Percentiles rank a stretch among this genome's conserved stretches.
Evolutionary conservation across 225 moss, liverwort and hornwort genomes (phyloP).

Genomic region (Lunularia cruciata): DNA sequence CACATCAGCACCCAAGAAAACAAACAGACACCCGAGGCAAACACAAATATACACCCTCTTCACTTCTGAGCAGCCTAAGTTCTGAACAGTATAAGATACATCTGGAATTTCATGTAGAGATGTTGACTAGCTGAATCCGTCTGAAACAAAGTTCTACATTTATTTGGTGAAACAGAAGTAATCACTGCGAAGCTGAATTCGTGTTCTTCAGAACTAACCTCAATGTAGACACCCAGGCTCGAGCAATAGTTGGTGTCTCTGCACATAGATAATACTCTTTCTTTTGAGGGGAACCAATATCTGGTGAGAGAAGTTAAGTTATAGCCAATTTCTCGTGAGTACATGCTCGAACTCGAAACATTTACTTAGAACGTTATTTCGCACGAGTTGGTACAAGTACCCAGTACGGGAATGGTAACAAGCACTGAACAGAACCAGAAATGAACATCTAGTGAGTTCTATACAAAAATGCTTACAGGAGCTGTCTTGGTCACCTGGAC

Average conservation of each 20-base stretch:
- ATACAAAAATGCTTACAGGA: neutral
- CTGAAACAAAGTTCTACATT: too few species aligned
- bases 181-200: too few species aligned
- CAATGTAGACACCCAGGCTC: slow-evolving; percentile 95
- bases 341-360: neutral
- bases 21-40: neutral
- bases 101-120: too few species aligned
- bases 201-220: slow-evolving; percentile 63
- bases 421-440: too few species aligned
- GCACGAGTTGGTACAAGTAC: too few species aligned
- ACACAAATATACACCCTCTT: neutral
- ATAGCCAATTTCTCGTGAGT: neutral
- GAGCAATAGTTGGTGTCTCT: slow-evolving; percentile 81
- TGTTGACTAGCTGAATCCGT: too few species aligned
- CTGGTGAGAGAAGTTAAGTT: slow-evolving; percentile 49
- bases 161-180: too few species aligned
- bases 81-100: neutral
- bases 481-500: neutral
- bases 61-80: neutral
- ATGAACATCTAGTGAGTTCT: too few species aligned
- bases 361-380: too few species aligned
- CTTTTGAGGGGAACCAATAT: slow-evolving; percentile 89
- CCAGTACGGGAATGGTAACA: too few species aligned
- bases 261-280: slow-evolving; percentile 95
- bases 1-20: too few species aligned